phyloP scores from a whole-genome alignment of 108 stramenopile species.

The Nitzschia putrida region DNA sequence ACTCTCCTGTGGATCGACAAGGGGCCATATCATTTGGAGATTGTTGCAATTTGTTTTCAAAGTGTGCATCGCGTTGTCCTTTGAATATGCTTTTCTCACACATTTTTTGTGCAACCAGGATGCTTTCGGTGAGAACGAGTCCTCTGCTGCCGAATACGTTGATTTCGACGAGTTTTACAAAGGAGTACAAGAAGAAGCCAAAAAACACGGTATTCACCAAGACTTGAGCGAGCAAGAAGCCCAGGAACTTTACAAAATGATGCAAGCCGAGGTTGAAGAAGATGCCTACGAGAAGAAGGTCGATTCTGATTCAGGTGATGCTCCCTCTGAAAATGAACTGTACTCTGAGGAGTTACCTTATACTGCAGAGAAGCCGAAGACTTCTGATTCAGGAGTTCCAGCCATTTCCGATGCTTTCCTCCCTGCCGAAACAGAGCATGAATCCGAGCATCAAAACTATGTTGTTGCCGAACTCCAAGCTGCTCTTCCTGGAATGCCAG shows the following conservation, averaged over 20 bases:
- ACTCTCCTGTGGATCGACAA: conserved; percentile 31
- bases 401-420: no score
- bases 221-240: conserved; percentile 58
- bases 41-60: no score
- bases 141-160: not conserved
- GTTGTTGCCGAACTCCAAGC: conserved; percentile 44
- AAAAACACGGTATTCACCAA: conserved; percentile 39
- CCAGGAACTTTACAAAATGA: conserved; percentile 55
- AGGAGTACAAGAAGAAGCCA: conserved; percentile 49
- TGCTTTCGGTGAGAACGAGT: no score
- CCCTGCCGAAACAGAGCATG: no score
- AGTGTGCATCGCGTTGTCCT: not conserved
- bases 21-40: conserved; percentile 17
- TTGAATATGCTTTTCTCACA: not conserved
- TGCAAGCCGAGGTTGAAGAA: conserved; percentile 25
- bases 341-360: not conserved
- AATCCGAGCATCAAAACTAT: no score
- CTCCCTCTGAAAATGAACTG: not conserved
- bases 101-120: not conserved
- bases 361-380: not conserved
- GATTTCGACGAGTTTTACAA: conserved; percentile 50
- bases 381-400: no score
- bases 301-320: not conserved
- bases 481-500: conserved; percentile 67
- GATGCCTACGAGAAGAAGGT: not conserved